These are phyloP conservation scores for Flaveria sonorensis DNA, from an alignment of 129 eudicot genomes.

Conservation along the genomic window DNA sequence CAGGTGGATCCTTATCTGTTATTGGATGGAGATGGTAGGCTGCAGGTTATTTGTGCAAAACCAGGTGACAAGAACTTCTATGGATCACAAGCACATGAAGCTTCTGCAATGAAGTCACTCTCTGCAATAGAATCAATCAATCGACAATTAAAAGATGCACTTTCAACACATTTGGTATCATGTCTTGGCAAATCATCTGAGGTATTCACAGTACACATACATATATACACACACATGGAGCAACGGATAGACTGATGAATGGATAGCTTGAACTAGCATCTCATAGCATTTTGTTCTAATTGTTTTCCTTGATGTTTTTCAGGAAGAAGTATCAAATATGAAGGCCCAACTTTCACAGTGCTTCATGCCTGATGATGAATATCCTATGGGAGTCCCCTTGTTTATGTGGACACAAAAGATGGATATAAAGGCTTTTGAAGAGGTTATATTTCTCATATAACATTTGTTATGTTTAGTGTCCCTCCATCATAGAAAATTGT, in stretches of 20 bases:
- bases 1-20: slow-evolving; percentile 75
- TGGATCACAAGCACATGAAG: slow-evolving; percentile 61
- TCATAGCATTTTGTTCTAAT: not conserved
- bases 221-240: not conserved
- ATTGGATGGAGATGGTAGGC: slow-evolving; percentile 59
- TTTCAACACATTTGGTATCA: slow-evolving; percentile 47
- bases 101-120: slow-evolving; percentile 52
- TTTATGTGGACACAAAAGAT: slow-evolving; percentile 73
- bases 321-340: slow-evolving; percentile 63
- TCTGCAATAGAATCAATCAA: slow-evolving; percentile 44
- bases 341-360: slow-evolving; percentile 53
- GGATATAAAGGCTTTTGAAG: slow-evolving; percentile 65
- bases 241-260: no score
- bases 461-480: not conserved
- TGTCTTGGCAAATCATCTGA: slow-evolving; percentile 47
- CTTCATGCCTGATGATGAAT: slow-evolving; percentile 75
- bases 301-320: not conserved
- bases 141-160: slow-evolving; percentile 48
- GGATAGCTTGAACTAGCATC: not conserved
- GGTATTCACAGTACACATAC: slow-evolving; percentile 37
- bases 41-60: slow-evolving; percentile 36
- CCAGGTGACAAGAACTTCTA: slow-evolving; percentile 35
- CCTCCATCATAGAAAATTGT: not conserved
- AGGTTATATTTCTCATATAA: slow-evolving; percentile 41
- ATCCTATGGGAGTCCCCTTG: slow-evolving; percentile 58